Evolutionary conservation across 768 basidiomycete species (phyloP), one percentile per base, ranked within the genome.

Genomic region (Pholiota molesta): DNA sequence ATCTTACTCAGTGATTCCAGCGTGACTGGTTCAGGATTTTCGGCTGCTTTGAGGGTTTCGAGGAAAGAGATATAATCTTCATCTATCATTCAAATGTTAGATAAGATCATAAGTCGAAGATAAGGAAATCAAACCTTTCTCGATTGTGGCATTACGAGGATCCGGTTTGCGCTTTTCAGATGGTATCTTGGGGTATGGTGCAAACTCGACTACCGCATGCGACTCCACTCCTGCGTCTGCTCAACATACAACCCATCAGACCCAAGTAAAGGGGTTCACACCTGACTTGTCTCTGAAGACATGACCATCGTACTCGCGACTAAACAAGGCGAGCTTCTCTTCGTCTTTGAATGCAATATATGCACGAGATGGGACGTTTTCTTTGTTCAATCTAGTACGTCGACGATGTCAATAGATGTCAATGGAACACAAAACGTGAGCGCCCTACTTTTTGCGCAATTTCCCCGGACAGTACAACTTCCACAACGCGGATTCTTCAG

Each of bases 211-310:
- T 4, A 97, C 80, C 1, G 93, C 95, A 53, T 89, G 82, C 2
- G 87, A 92, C 71, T 97, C 94, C 68, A 89, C 90, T 16, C 97
- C 97, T 97, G 66, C 5, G 21, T n/a, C 1, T n/a, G 8, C 21
- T 58, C 31, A 57, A 33, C 44, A 57, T 53, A 23, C 55, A 45
- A 16, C 35, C 35, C 29, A 66, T 51, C 28, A 44, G 53, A 61
- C 16, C 16, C 51, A 31, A 47, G 9, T 35, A 13, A 14, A 6
- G 35, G 35, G 35, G 29, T 23, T 68, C 87, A 40, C 62, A 94
- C 97, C 97, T 63, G 90, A 82, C 81, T 95, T 97, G 72, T 98
- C 95, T 64, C 90, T 80, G 71, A 97, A 99, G 23, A 91, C 52
- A 76, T 98, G 96, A 0, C 97, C 97, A 68, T 98, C 94, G 66